Evolutionary conservation across 2,329 filamentous ascomycete species (phyloP).

Genomic region (Aureobasidium sp.): DNA sequence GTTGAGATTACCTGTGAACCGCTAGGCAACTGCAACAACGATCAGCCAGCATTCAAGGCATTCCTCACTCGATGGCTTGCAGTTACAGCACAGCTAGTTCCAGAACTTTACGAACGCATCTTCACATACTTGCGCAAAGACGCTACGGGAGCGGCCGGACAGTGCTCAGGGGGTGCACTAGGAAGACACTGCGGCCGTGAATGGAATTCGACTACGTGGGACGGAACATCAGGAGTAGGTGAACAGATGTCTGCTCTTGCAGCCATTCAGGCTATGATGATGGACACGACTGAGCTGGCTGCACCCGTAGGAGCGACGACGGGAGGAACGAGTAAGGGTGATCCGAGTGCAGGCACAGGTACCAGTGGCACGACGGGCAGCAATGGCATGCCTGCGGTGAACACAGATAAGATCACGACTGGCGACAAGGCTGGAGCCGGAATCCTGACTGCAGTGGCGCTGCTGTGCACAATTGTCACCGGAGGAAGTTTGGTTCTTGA

Average conservation of each 20-base stretch:
- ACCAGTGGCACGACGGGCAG: slow-evolving; percentile 21
- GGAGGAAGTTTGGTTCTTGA: slow-evolving; percentile 6
- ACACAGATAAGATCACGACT: slow-evolving; percentile 38
- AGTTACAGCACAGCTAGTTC: slow-evolving; percentile 48
- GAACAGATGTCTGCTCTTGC: slow-evolving; percentile 50
- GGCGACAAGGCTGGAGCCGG: slow-evolving; percentile 62
- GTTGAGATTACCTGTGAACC: slow-evolving; percentile 36
- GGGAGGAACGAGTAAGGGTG: slow-evolving; percentile 44
- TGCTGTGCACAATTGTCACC: slow-evolving; percentile 49
- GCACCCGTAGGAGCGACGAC: slow-evolving; percentile 39
- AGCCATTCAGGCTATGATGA: slow-evolving; percentile 38
- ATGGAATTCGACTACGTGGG: slow-evolving; percentile 36
- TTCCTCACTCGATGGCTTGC: slow-evolving; percentile 40
- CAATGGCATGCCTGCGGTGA: neutral
- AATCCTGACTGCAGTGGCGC: slow-evolving; percentile 53
- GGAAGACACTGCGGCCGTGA: slow-evolving; percentile 36
- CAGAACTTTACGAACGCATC: slow-evolving; percentile 43
- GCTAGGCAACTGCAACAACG: slow-evolving; percentile 32
- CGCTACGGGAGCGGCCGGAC: slow-evolving; percentile 45
- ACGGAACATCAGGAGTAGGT: slow-evolving; percentile 44
- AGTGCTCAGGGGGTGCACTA: slow-evolving; percentile 43
- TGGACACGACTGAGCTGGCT: slow-evolving; percentile 29
- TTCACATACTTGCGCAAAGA: slow-evolving; percentile 44
- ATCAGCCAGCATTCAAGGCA: slow-evolving; percentile 33
- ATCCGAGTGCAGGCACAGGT: slow-evolving; percentile 36